Percentiles rank a stretch among this genome's conserved stretches.
phyloP scores from a whole-genome alignment of 139 green algal species.

The Chlamydomonas schloesseri region DNA sequence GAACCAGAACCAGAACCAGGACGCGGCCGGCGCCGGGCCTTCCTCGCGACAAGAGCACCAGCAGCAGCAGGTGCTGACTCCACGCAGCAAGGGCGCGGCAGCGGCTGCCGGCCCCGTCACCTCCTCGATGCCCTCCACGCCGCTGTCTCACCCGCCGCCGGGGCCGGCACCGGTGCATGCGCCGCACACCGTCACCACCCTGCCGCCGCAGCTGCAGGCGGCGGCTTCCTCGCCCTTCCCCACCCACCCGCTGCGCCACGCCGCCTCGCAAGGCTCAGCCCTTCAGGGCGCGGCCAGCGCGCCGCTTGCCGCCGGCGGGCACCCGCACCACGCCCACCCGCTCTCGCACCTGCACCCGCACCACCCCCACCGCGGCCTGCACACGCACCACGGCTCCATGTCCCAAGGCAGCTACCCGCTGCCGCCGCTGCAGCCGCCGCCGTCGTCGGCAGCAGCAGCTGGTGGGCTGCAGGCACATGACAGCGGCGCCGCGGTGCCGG shows the following conservation, averaged over 20 bases:
- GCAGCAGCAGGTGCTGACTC: neutral
- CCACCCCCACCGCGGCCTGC: neutral
- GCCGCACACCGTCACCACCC: neutral
- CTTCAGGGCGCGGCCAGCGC: neutral
- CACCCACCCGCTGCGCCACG: neutral
- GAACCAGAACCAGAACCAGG: neutral
- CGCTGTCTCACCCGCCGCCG: too few relatives aligned
- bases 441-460: too few relatives aligned
- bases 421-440: neutral
- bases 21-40: too few relatives aligned
- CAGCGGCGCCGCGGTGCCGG: neutral
- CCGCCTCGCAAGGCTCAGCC: neutral
- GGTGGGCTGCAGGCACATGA: neutral
- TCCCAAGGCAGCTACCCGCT: conserved; percentile 3
- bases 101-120: too few relatives aligned
- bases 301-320: neutral
- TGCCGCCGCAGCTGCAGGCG: neutral
- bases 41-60: neutral
- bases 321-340: neutral
- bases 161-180: too few relatives aligned
- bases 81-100: neutral
- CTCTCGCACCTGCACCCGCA: too few relatives aligned
- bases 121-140: too few relatives aligned
- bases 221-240: neutral
- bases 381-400: conserved; percentile 27